These are phyloP conservation scores for Fusarium circinatum DNA, from an alignment of 2,329 filamentous ascomycete species.

Conservation along the genomic window DNA sequence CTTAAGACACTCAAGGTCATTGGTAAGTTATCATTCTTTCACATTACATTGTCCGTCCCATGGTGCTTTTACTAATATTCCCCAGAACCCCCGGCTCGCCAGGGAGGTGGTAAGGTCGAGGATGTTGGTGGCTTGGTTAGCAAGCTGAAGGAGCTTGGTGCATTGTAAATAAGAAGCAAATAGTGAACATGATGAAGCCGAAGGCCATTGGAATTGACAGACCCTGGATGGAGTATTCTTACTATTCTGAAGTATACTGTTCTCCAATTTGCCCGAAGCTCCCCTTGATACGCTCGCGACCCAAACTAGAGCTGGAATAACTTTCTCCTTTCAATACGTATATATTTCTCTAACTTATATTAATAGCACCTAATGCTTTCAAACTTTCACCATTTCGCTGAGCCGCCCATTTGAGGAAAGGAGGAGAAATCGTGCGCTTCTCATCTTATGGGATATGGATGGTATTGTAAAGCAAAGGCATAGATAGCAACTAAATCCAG, in stretches of 20 bases:
- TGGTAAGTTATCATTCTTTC: conserved; percentile 61
- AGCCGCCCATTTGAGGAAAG: no score
- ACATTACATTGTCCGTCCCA: background rate
- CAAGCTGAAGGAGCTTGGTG: conserved; percentile 96
- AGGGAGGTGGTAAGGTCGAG: conserved; percentile 97
- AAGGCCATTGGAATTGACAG: background rate
- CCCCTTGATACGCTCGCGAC: background rate
- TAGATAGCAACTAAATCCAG: no score
- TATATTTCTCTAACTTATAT: background rate
- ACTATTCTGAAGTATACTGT: no score
- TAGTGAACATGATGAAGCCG: background rate
- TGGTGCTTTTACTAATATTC: conserved; percentile 11
- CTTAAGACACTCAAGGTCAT: conserved; percentile 92
- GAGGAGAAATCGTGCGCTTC: background rate
- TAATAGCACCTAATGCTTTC: background rate
- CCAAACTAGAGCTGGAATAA: background rate
- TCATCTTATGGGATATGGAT: background rate
- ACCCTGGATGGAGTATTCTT: background rate
- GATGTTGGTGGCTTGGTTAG: conserved; percentile 94
- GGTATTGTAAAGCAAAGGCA: background rate
- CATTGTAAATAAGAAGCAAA: conserved; percentile 66
- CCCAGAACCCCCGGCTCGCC: conserved; percentile 82
- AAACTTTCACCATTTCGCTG: background rate
- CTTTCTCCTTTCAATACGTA: background rate
- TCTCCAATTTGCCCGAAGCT: background rate